phyloP scores from a whole-genome alignment of 768 basidiomycete species.

The Pisolithus tinctorius region DNA sequence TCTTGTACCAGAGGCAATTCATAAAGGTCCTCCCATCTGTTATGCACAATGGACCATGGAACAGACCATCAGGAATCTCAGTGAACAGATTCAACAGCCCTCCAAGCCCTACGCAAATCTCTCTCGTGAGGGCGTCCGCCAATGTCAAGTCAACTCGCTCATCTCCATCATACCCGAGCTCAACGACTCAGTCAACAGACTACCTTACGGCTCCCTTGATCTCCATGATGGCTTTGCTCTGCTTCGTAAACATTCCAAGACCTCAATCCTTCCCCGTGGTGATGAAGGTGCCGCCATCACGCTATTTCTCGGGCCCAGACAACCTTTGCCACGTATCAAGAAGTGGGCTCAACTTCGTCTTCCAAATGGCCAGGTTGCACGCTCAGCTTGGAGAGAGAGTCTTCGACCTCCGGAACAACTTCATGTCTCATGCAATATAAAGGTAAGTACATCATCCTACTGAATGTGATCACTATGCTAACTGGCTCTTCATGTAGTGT shows the following conservation, averaged over 20 bases:
- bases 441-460: no score
- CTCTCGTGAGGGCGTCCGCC: conserved; percentile 13
- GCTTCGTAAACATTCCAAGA: no score
- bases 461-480: neutral
- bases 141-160: conserved; percentile 13
- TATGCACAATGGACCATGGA: conserved; percentile 26
- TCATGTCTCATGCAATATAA: no score
- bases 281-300: neutral
- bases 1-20: no score
- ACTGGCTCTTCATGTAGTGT: neutral
- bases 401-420: no score
- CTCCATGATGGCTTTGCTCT: neutral
- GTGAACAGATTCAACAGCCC: no score
- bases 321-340: neutral
- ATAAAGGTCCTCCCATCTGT: no score
- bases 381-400: no score
- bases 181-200: neutral
- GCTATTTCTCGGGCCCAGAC: neutral
- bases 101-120: conserved; percentile 12
- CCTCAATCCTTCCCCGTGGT: neutral
- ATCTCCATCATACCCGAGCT: conserved; percentile 5
- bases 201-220: neutral
- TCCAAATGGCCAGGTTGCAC: no score
- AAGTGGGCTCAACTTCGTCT: no score
- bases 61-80: conserved; percentile 17